Percentiles rank a stretch among this genome's conserved stretches.
These are phyloP conservation scores for Daldinia eschscholtzii DNA, from an alignment of 2,329 filamentous ascomycete species.

Conservation along the genomic window DNA sequence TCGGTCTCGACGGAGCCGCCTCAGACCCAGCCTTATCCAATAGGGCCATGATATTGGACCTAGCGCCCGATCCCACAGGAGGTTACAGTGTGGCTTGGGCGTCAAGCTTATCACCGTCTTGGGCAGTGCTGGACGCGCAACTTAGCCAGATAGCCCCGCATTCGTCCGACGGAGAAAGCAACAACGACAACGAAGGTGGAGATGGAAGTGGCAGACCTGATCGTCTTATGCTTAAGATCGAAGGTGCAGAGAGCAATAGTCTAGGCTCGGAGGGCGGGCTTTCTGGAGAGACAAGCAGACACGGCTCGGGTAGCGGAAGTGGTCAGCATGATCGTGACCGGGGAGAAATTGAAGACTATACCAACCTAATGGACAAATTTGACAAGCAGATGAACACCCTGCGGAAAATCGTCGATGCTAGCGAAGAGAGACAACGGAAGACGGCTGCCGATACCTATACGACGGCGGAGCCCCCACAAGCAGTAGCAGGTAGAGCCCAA, in stretches of 20 bases:
- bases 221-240: conserved; percentile 72
- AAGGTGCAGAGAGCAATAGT: conserved; percentile 62
- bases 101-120: conserved; percentile 79
- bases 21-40: conserved; percentile 49
- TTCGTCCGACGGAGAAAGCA: conserved; percentile 50
- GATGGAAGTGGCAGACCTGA: conserved; percentile 52
- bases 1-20: conserved; percentile 50
- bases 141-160: conserved; percentile 58
- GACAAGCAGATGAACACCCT: conserved; percentile 68
- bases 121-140: conserved; percentile 69
- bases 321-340: conserved; percentile 48
- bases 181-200: conserved; percentile 52
- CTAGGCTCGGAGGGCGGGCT: conserved; percentile 55
- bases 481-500: conserved; percentile 8
- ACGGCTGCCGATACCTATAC: conserved; percentile 44
- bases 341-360: conserved; percentile 60
- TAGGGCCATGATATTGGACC: conserved; percentile 68
- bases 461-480: conserved; percentile 12
- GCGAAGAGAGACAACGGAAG: conserved; percentile 58
- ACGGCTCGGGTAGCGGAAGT: conserved; percentile 48
- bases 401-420: conserved; percentile 66
- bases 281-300: conserved; percentile 47
- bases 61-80: conserved; percentile 58
- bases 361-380: conserved; percentile 67
- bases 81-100: conserved; percentile 73